These are phyloP conservation scores for Chrysosporium keratinophilum DNA, from an alignment of 2,329 filamentous ascomycete genomes.

Conservation along the genomic window DNA sequence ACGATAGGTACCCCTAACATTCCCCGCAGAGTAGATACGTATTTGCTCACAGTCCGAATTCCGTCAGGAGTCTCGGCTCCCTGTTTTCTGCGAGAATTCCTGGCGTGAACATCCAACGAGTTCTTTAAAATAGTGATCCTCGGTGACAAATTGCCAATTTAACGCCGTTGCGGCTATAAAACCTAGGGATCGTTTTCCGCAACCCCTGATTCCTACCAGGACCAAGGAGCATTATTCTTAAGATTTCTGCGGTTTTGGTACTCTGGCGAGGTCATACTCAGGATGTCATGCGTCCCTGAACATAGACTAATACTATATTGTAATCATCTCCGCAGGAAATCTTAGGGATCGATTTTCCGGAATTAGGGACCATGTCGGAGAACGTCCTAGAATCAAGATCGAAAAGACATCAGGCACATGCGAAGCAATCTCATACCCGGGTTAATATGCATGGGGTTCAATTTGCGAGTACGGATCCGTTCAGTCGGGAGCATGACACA, in stretches of 20 bases:
- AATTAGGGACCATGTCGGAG: background rate
- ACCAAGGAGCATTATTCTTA: constrained; percentile 58
- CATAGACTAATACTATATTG: background rate
- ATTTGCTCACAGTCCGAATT: constrained; percentile 46
- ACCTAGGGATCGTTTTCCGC: constrained; percentile 65
- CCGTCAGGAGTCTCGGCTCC: constrained; percentile 41
- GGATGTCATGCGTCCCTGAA: background rate
- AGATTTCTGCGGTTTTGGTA: constrained; percentile 31
- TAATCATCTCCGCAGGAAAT: background rate
- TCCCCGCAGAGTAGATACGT: constrained; percentile 51
- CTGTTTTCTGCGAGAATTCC: constrained; percentile 54
- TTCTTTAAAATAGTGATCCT: constrained; percentile 58
- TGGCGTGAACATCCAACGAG: constrained; percentile 52
- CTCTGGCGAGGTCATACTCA: background rate
- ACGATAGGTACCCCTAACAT: constrained; percentile 53
- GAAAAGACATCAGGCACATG: background rate
- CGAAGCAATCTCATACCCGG: background rate
- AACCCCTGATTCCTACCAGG: constrained; percentile 60
- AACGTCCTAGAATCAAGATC: background rate
- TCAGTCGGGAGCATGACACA: background rate
- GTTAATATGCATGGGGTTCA: background rate
- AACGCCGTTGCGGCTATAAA: constrained; percentile 65
- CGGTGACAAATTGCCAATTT: constrained; percentile 57
- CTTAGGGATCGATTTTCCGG: background rate
- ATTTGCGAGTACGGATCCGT: background rate